These are phyloP conservation scores for Leptographium flavum DNA, from an alignment of 2,329 filamentous ascomycete genomes.

Conservation along the genomic window DNA sequence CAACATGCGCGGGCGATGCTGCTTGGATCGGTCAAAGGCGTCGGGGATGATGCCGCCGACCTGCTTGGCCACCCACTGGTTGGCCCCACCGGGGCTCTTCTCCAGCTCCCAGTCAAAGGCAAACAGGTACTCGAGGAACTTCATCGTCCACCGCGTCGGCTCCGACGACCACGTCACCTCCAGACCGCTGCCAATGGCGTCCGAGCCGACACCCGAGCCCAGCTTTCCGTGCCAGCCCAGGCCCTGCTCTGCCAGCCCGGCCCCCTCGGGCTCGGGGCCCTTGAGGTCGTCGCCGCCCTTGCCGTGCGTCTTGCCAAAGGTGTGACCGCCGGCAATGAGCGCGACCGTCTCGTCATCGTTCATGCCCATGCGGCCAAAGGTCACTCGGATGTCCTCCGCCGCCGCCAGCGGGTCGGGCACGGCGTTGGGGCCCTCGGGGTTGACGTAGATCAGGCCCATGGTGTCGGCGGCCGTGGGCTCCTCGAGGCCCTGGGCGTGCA, in stretches of 20 bases:
- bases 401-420: conserved; percentile 55
- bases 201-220: conserved; percentile 50
- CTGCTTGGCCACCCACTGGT: conserved; percentile 64
- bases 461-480: conserved; percentile 52
- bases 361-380: conserved; percentile 72
- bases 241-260: conserved; percentile 50
- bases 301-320: conserved; percentile 71
- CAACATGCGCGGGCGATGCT: conserved; percentile 63
- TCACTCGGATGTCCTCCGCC: conserved; percentile 57
- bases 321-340: conserved; percentile 64
- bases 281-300: conserved; percentile 50
- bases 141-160: conserved; percentile 62
- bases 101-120: conserved; percentile 64
- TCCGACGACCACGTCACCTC: conserved; percentile 71
- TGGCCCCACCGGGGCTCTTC: conserved; percentile 61
- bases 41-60: conserved; percentile 54
- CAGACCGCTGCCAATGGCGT: conserved; percentile 62
- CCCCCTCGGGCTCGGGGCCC: conserved; percentile 52
- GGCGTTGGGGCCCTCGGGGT: conserved; percentile 64
- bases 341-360: conserved; percentile 71
- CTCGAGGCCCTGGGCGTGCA: conserved; percentile 51
- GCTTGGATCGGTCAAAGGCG: conserved; percentile 54
- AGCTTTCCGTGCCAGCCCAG: conserved; percentile 58
- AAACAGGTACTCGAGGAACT: conserved; percentile 64
- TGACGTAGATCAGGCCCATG: conserved; percentile 73